Evolutionary conservation across 345 rosid genomes (phyloP), one percentile per base, ranked within the genome.

Genomic region (Ricinus communis): DNA sequence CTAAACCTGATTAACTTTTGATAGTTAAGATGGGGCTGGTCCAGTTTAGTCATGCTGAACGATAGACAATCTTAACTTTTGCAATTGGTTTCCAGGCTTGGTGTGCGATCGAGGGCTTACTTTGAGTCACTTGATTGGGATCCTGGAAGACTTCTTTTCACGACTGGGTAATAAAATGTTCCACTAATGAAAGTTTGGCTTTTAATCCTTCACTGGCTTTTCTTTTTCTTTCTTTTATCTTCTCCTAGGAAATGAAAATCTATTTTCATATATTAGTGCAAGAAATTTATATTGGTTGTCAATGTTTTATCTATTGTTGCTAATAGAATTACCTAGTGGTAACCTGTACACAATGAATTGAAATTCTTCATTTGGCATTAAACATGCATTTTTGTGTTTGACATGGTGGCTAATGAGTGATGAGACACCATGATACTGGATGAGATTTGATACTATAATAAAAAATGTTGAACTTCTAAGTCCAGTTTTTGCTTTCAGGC

Each of bases 51-150:
- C 49, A 22, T 65, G 55, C 61, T 36, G 2, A 50, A 55, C 28
- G n/a, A n/a, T n/a, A 46, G n/a, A 40, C 54, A 30, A 24, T 15
- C 66, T 52, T 46, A 71, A 67, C 52, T 27, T n/a, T 25, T 68
- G 54, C 50, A 60, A 74, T 40, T 77, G 70, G n/a, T 61, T 76
- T 75, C 80, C 88, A 95, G 97, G 99, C 82, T 77, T 95, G 45
- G 82, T 95, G 14, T 95, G 99, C 78, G 97, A 95, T 54, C 83
- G 88, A 31, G 98, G 99, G 51, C 99, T 95, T 72, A 89, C 98
- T 40, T 85, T 95, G 72, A 91, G 97, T 70, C 93, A 95, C 74
- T 86, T 95, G 79, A 92, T 92, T 60, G 97, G 99, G 74, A 87
- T 90, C 55, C 74, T 95, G 56, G 67, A 92, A 31, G 96, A 90